Evolutionary conservation across 345 rosid genomes (phyloP), one percentile per base, ranked within the genome.

Genomic region (Eucalyptus paniculata): DNA sequence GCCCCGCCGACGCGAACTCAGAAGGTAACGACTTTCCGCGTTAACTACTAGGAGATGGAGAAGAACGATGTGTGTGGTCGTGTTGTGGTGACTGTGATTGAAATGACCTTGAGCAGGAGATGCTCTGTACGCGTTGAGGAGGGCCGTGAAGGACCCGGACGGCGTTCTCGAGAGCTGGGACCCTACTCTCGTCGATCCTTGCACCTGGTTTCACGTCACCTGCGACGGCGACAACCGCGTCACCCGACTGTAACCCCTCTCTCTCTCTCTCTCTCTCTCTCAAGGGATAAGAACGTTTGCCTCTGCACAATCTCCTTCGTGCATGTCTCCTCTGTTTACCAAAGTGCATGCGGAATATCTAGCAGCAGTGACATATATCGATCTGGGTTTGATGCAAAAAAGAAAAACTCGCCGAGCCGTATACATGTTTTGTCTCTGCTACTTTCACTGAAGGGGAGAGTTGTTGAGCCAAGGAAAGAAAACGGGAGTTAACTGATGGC

Each of bases 141-240:
- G 93, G 91, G 93, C 93, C 51, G 96, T 96, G 88, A 92, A 93
- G 90, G 97, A 96, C 90, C 96, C 96, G n/a, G 94, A 92, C 77
- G 93, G 91, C 53, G 96, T 94, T 88, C 94, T 96, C 24, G 87
- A 93, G 91, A 95, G 97, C 93, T 96, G 97, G 96, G 97, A 96
- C 92, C 97, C 96, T 30, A 96, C 95, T 23, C 91, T 95, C 88
- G 96, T 95, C 49, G 97, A 95, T 92, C 97, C 97, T 49, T 96
- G 96, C 89, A 95, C 96, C 89, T 96, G 97, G 97, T 96, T 96
- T 88, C 97, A 96, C 65, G 96, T 96, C 83, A 95, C 96, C 28
- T 96, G 97, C 80, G 95, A 96, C 49, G 62, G 91, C 51, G 93
- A 94, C 50, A 94, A 92, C 89, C 94, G 94, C 81, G 96, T 96